Conservation (phyloP, 2,329 filamentous ascomycete genomes). For the Ceratocystis papillata region DNA sequence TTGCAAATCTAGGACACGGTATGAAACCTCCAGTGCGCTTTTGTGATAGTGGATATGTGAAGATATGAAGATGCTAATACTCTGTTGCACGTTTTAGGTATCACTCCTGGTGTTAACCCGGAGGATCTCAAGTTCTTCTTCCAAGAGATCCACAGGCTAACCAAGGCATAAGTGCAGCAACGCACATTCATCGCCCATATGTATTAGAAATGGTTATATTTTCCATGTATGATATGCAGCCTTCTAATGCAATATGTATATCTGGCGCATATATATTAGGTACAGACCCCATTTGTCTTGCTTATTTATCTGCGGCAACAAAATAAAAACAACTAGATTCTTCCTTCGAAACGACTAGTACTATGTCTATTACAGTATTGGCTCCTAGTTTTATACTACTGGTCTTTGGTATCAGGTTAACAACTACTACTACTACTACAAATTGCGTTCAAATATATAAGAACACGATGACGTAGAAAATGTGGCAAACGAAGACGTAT, state of each 20-base stretch:
- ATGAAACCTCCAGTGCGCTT: slow-evolving; percentile 31
- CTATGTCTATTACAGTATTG: too few species aligned
- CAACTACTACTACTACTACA: too few species aligned
- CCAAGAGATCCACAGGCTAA: slow-evolving; percentile 71
- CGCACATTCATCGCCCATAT: background rate
- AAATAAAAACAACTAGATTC: background rate
- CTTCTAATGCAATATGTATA: background rate
- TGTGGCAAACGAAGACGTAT: too few species aligned
- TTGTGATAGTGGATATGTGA: slow-evolving; percentile 20
- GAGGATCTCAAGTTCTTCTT: slow-evolving; percentile 92
- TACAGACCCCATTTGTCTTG: background rate
- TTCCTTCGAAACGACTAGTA: background rate
- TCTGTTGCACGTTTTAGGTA: slow-evolving; percentile 43
- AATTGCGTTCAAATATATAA: too few species aligned
- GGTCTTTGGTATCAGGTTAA: too few species aligned
- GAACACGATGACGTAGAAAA: too few species aligned
- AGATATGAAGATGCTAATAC: slow-evolving; percentile 24
- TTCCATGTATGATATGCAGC: too few species aligned
- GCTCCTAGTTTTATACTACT: too few species aligned
- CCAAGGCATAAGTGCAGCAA: slow-evolving; percentile 35
- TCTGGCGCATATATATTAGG: background rate
- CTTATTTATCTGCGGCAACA: background rate
- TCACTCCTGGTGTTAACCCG: slow-evolving; percentile 89
- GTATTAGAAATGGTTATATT: too few species aligned
- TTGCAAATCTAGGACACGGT: slow-evolving; percentile 93